phyloP scores from a whole-genome alignment of 345 rosid species.

The Linum tenue region DNA sequence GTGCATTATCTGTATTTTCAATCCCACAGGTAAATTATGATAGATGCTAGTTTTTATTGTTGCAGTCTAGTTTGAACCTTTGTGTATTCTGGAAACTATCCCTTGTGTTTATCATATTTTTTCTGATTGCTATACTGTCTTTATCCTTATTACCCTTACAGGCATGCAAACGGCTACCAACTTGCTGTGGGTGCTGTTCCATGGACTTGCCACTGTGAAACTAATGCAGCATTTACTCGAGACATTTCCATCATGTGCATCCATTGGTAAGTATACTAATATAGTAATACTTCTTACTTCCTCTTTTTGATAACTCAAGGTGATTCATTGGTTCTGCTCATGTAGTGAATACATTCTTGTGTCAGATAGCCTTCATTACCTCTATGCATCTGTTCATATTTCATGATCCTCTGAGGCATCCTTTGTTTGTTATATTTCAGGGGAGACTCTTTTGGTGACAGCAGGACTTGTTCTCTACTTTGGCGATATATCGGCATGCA shows the following conservation, averaged over 20 bases:
- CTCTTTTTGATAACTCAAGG: not conserved
- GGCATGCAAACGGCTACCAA: conserved; percentile 50
- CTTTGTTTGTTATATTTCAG: conserved; percentile 26
- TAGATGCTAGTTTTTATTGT: not conserved
- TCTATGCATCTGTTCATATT: not conserved
- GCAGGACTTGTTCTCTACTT: conserved; percentile 80
- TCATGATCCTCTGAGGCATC: not conserved
- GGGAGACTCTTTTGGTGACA: conserved; percentile 79
- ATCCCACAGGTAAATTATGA: not conserved
- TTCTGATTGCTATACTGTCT: not conserved
- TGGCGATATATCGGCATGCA: conserved; percentile 76
- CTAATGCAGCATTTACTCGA: conserved; percentile 59
- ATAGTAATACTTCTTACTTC: no score
- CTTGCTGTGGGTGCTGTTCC: conserved; percentile 63
- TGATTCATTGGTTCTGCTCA: not conserved
- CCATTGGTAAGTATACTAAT: conserved; percentile 50
- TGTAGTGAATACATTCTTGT: not conserved
- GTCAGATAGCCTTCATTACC: not conserved
- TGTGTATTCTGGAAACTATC: not conserved
- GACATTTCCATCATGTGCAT: conserved; percentile 74
- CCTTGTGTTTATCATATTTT: not conserved
- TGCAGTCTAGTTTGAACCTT: not conserved
- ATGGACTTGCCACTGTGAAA: conserved; percentile 63
- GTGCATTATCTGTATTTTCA: not conserved
- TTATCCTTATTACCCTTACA: conserved; percentile 13